Evolutionary conservation across 2,329 filamentous ascomycete genomes (phyloP).

Genomic region (Ambrosiella cleistominuta): DNA sequence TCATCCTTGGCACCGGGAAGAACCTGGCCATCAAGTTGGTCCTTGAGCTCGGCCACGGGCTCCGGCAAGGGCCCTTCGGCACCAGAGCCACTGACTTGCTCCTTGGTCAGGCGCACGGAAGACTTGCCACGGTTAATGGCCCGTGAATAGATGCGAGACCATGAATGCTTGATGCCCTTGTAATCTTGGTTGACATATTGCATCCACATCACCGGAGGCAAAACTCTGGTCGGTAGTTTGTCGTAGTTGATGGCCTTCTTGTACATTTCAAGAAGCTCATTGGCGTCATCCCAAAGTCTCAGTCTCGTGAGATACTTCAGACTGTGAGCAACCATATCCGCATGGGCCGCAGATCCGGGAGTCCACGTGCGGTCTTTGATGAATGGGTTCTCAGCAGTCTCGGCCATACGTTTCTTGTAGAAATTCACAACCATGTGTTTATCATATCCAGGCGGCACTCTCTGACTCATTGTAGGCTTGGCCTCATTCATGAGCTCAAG

Average conservation of each 20-base stretch:
- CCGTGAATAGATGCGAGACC: constrained; percentile 33
- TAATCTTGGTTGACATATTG: constrained; percentile 39
- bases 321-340: constrained; percentile 20
- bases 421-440: constrained; percentile 18
- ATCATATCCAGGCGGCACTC: constrained; percentile 14
- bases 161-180: constrained; percentile 45
- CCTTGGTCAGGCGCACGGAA: constrained; percentile 12
- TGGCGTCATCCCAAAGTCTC: constrained; percentile 33
- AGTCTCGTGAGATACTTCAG: constrained; percentile 20
- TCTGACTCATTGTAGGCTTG: constrained; percentile 22
- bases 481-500: constrained; percentile 24
- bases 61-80: constrained; percentile 15
- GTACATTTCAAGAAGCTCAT: constrained; percentile 39
- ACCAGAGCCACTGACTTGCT: constrained; percentile 24
- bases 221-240: constrained; percentile 33
- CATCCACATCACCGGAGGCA: constrained; percentile 50
- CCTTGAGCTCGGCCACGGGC: constrained; percentile 7
- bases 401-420: constrained; percentile 16
- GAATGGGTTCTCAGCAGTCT: constrained; percentile 15
- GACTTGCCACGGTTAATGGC: constrained; percentile 13
- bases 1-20: constrained; percentile 32
- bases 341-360: constrained; percentile 10
- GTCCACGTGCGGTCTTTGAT: constrained; percentile 11
- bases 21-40: not conserved
- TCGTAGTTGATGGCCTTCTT: constrained; percentile 17